These are phyloP conservation scores for Claviceps sp. DNA, from an alignment of 2,329 filamentous ascomycete genomes.

Conservation along the genomic window DNA sequence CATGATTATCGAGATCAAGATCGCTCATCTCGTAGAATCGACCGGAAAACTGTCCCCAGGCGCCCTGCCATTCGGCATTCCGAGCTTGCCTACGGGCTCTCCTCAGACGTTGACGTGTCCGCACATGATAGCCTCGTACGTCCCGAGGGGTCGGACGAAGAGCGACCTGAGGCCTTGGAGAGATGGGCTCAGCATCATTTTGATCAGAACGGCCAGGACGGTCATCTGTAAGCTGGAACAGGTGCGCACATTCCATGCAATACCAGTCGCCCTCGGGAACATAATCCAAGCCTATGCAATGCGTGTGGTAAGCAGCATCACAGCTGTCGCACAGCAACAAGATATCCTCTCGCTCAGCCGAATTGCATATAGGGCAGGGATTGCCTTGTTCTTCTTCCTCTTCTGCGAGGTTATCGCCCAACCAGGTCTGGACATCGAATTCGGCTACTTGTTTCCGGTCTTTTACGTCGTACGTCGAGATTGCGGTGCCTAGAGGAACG, in stretches of 20 bases:
- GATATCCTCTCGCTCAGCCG: slow-evolving; percentile 67
- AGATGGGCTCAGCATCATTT: slow-evolving; percentile 21
- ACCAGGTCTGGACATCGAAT: slow-evolving; percentile 63
- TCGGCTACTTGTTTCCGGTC: slow-evolving; percentile 85
- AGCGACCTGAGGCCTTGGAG: slow-evolving; percentile 16
- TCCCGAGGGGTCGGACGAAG: slow-evolving; percentile 20
- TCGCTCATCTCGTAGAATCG: slow-evolving; percentile 45
- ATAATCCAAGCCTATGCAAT: slow-evolving; percentile 71
- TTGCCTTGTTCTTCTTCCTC: slow-evolving; percentile 54
- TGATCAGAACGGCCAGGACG: slow-evolving; percentile 14
- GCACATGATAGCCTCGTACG: slow-evolving; percentile 24
- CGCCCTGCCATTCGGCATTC: slow-evolving; percentile 75
- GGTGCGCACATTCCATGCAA: slow-evolving; percentile 65
- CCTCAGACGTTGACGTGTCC: slow-evolving; percentile 45
- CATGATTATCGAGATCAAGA: slow-evolving; percentile 26
- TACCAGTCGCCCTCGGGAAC: slow-evolving; percentile 77
- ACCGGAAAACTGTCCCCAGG: slow-evolving; percentile 56
- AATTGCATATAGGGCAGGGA: slow-evolving; percentile 76
- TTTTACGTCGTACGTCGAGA: slow-evolving; percentile 52
- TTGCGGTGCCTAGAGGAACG: slow-evolving; percentile 31
- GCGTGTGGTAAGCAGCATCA: slow-evolving; percentile 78
- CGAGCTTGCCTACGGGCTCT: slow-evolving; percentile 48
- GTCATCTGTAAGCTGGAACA: slow-evolving; percentile 26
- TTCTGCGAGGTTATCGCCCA: slow-evolving; percentile 54
- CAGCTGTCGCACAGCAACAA: slow-evolving; percentile 86